Conservation (phyloP, 2,329 filamentous ascomycete genomes). For the Phialemonium atrogriseum region DNA sequence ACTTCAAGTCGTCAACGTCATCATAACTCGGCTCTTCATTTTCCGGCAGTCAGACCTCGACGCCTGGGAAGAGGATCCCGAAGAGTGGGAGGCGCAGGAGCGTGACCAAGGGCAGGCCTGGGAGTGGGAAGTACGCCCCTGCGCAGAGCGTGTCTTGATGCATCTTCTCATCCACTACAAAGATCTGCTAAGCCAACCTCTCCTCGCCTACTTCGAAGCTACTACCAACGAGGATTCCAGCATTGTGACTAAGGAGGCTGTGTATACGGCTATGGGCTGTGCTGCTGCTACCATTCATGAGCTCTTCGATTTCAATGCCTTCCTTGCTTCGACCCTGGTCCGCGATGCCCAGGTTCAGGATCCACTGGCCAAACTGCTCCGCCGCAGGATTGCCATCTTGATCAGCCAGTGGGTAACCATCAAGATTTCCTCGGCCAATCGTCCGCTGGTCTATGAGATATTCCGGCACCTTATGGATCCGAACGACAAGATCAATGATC, state of each 20-base stretch:
- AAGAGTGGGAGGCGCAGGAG: conserved; percentile 91
- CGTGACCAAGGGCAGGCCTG: conserved; percentile 77
- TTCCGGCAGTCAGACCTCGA: conserved; percentile 79
- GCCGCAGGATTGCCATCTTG: conserved; percentile 80
- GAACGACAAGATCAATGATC: conserved; percentile 72
- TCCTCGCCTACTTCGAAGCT: conserved; percentile 75
- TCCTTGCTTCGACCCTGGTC: conserved; percentile 67
- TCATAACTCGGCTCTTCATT: conserved; percentile 82
- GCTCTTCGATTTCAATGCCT: conserved; percentile 73
- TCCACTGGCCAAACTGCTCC: conserved; percentile 66
- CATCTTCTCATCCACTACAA: conserved; percentile 89
- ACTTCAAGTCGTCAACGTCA: conserved; percentile 70
- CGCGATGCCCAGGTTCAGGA: conserved; percentile 63
- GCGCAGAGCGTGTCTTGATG: conserved; percentile 87
- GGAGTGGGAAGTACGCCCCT: conserved; percentile 88
- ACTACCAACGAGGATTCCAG: conserved; percentile 60
- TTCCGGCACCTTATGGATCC: conserved; percentile 79
- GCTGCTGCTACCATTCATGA: conserved; percentile 68
- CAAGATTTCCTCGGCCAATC: conserved; percentile 59
- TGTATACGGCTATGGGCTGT: conserved; percentile 88
- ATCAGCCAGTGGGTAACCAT: conserved; percentile 85
- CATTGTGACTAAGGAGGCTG: conserved; percentile 81
- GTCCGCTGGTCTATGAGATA: conserved; percentile 75
- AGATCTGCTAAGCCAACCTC: conserved; percentile 65
- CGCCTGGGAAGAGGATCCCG: conserved; percentile 88